Base-by-base conservation (phyloP, 2,329 filamentous ascomycete species). In the Venturia asperata region DNA sequence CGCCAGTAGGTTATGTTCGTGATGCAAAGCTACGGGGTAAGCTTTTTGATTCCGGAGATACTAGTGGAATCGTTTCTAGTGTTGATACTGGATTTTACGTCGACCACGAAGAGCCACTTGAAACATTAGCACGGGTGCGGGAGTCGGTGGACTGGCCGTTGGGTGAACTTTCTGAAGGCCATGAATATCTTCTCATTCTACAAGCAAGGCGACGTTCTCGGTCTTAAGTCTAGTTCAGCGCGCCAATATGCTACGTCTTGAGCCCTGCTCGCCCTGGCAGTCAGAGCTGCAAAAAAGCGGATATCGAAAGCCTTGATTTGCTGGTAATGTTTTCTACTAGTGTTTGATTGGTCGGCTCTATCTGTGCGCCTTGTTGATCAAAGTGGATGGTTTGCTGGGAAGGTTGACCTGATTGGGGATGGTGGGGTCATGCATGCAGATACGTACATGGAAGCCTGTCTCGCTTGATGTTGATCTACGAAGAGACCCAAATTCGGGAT, bases 21-120 rank as follows among this genome's bases (percentile, higher is more conserved):
- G 66, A 74, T 70, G 72, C 74, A 69, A 70, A 77, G 71, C 72
- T 74, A 69, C 66, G 72, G 65, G 70, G 78, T 71, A 69, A 64
- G 49, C 71, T 77, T 24, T 78, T 78, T 66, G 61, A 72, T 63
- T 15, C 68, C 27, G 55, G 68, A 62, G 70, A 74, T 67, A 67
- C 63, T 21, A 73, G 64, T 56, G 72, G 72, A 45, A 67, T 73
- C 65, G 71, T 77, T 30, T 76, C 70, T 39, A 69, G 67, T 63
- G 74, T 74, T 64, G 67, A 77, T 69, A 74, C 75, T 55, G 64
- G 65, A 27, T 78, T 78, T 66, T 77, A 73, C 65, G 75, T 77
- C 49, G 74, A 78, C 65, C 74, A 78, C 64, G 62, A 63, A 19
- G 74, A 77, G 67, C 75, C 74, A 52, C 68, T 76, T 66, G 68